A percentile compares a stretch with the other conserved stretches of the same genome.
phyloP scores from a whole-genome alignment of 371 early-diverging fungal species.

The Catenaria anguillulae region DNA sequence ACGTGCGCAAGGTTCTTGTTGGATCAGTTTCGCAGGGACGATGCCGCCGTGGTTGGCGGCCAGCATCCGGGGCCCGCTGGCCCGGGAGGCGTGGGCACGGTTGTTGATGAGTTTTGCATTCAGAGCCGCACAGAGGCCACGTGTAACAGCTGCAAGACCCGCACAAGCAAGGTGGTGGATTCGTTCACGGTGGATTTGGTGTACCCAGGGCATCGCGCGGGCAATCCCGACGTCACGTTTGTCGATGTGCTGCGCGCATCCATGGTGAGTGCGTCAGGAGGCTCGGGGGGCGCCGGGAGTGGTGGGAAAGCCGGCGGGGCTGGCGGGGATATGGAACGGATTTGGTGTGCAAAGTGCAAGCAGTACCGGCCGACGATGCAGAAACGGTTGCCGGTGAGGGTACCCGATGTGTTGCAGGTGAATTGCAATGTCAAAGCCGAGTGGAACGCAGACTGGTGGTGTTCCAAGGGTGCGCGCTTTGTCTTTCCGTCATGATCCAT shows the following conservation, averaged over 20 bases:
- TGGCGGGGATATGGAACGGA: not conserved
- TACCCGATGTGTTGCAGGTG: not conserved
- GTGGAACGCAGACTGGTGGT: constrained; percentile 1
- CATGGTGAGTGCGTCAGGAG: no score
- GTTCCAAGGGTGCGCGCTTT: not conserved
- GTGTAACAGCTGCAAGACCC: not conserved
- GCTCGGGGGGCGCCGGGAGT: no score
- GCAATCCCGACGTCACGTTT: not conserved
- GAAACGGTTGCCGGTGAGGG: not conserved
- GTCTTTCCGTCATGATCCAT: no score
- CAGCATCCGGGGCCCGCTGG: no score
- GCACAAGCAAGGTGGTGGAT: not conserved
- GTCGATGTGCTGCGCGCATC: not conserved
- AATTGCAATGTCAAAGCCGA: not conserved
- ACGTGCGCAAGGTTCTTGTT: constrained; percentile 74
- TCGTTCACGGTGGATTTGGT: not conserved
- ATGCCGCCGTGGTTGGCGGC: not conserved
- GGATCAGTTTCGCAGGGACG: constrained; percentile 67
- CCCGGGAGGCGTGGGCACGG: no score
- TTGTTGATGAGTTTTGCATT: not conserved
- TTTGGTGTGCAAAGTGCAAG: not conserved
- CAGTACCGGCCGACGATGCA: not conserved
- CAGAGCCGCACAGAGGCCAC: not conserved
- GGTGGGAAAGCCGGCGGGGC: no score
- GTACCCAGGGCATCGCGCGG: not conserved